Evolutionary conservation across 306 rosid species (phyloP).

Genomic region (Pueraria montana): DNA sequence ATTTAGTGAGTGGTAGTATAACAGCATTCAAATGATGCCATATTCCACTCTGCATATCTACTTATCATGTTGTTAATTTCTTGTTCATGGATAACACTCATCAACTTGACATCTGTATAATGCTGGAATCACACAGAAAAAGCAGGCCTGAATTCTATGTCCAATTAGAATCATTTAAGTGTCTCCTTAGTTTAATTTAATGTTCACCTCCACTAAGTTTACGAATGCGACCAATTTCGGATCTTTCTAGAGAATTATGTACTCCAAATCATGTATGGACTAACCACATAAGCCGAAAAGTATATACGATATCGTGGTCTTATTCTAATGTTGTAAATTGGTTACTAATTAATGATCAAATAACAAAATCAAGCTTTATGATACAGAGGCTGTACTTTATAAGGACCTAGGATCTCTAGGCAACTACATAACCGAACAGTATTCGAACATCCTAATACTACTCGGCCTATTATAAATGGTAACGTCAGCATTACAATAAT

Average conservation of each 20-base stretch:
- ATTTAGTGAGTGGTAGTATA: constrained; percentile 43
- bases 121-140: constrained; percentile 19
- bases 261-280: neutral
- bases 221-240: constrained; percentile 19
- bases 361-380: neutral
- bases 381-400: too few relatives aligned
- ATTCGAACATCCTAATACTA: too few relatives aligned
- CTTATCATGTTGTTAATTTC: constrained; percentile 42
- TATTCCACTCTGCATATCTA: constrained; percentile 51
- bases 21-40: constrained; percentile 52
- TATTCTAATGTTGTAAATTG: neutral
- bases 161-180: constrained; percentile 12
- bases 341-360: neutral
- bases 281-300: neutral
- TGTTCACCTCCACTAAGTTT: constrained; percentile 32
- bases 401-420: too few relatives aligned
- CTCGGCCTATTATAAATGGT: too few relatives aligned
- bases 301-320: constrained; percentile 3
- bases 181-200: constrained; percentile 29
- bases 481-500: too few relatives aligned
- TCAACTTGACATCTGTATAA: constrained; percentile 22
- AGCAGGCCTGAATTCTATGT: constrained; percentile 29
- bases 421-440: too few relatives aligned
- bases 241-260: constrained; percentile 35
- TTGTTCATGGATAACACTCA: constrained; percentile 22